Evolutionary conservation across 306 rosid genomes (phyloP), one percentile per base, ranked within the genome.

Genomic region (Calophaca sinica): DNA sequence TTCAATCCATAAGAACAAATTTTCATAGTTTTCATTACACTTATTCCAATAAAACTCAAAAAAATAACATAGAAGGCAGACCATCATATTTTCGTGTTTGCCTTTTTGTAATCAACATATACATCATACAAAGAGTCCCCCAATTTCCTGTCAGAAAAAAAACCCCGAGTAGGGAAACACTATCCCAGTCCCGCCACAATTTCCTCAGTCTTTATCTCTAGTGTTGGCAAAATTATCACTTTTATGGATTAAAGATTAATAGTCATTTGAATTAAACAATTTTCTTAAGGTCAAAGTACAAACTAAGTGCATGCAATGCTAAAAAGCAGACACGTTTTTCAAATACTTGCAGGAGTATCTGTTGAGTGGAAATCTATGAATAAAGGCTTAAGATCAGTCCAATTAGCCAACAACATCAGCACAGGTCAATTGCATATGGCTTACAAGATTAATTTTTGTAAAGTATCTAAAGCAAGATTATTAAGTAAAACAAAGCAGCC

Each of bases 401-500:
- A 53, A 74, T 45, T 59, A 54, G 9, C 36, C 67, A 74, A 57
- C 10, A 63, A 14, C 68, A 79, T 64, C n/a, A 52, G n/a, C 33
- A 45, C 58, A 75, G 59, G 28, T 69, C 48, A 61, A 53, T 50
- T 74, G 13, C 52, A 74, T 61, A 70, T 29, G 13, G 11, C 74
- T 32, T 35, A 9, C 3, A 11, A 41, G 60, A 48, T 62, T 74
- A 49, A 63, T 58, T 60, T 60, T 76, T 67, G n/a, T 38, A 42
- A 35, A 53, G 69, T 46, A 35, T 57, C n/a, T 13, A 45, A 71
- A 76, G 60, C 63, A 67, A 72, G 38, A 71, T 13, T 15, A 68
- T 44, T 52, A 67, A 67, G 68, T 74, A 53, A 67, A 75, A 64
- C 46, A 78, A 64, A 57, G 61, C 50, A 64, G 29, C 58, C 41